Evolutionary conservation across 179 eudicot species (phyloP), one percentile per base, ranked within the genome.

Genomic region (Spinacia oleracea): DNA sequence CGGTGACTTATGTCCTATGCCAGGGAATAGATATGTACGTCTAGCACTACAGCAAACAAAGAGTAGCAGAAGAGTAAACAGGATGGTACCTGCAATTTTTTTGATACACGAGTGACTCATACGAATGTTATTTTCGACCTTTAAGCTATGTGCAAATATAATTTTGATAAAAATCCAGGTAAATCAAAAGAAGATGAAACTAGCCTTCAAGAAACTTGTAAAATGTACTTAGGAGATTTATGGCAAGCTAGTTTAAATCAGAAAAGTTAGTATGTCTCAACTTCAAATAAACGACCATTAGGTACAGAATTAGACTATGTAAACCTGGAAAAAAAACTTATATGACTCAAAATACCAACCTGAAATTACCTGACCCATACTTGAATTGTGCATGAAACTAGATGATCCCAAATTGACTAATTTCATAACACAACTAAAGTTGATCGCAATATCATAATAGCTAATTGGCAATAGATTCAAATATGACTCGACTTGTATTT

Each of bases 21-120:
- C 84, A 45, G 96, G 98, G 66, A 90, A 91, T 48, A 91, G 92
- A 82, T 88, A 89, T 35, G 90, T 76, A 77, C 88, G 89, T 81
- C 95, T 88, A 35, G 91, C 96, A 79, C 81, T 78, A 80, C 90
- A 87, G 23, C 85, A 87, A 79, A 83, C 84, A 76, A 89, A 50
- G 42, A 89, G 87, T 59, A 88, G 82, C 82, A 91, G 77, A 77
- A 92, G 83, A 58, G 85, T 80, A 25, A 89, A 80, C 64, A 88
- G 70, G 76, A 82, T 84, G 75, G 82, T 67, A 82, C 88, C 97
- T 91, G 86, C 81, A 77, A 80, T 72, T 32, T 51, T 75, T 34
- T 55, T 59, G 12, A 3, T 40, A 31, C 20, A 66, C 31, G 31
- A 60, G 55, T 75, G 55, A 76, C 70, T 76, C 70, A 46, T 48